Conservation (phyloP, 192 early-diverging fungal genomes). For the Physocladia obscura region DNA sequence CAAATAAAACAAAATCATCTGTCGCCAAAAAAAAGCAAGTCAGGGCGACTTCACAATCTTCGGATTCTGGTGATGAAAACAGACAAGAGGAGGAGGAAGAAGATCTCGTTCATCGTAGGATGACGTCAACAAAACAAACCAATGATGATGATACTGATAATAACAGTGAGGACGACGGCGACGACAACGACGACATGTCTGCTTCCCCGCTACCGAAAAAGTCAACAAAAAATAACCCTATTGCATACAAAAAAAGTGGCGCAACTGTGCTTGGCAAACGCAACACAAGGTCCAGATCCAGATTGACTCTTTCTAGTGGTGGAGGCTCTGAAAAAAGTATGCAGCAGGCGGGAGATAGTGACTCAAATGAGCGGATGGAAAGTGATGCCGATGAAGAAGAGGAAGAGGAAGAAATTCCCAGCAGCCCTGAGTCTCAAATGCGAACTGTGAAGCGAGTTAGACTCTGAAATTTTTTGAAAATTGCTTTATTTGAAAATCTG, state of each 20-base stretch:
- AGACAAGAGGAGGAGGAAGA: constrained; percentile 21
- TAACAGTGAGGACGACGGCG: constrained; percentile 11
- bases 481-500: not conserved
- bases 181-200: constrained; percentile 28
- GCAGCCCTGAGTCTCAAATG: constrained; percentile 1
- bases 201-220: no score
- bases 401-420: not conserved
- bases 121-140: no score
- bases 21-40: not conserved
- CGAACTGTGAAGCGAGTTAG: constrained; percentile 8
- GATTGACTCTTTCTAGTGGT: not conserved
- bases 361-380: constrained; percentile 30
- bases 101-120: no score
- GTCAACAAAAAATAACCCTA: no score
- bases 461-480: not conserved
- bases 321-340: not conserved
- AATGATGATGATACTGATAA: constrained; percentile 12
- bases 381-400: constrained; percentile 22
- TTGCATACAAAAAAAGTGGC: no score
- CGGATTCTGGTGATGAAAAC: constrained; percentile 4
- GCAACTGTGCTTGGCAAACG: not conserved
- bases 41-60: not conserved
- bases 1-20: not conserved
- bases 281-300: not conserved
- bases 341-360: constrained; percentile 21